Conservation (phyloP, 345 rosid species). For the Eucalyptus camaldulensis region DNA sequence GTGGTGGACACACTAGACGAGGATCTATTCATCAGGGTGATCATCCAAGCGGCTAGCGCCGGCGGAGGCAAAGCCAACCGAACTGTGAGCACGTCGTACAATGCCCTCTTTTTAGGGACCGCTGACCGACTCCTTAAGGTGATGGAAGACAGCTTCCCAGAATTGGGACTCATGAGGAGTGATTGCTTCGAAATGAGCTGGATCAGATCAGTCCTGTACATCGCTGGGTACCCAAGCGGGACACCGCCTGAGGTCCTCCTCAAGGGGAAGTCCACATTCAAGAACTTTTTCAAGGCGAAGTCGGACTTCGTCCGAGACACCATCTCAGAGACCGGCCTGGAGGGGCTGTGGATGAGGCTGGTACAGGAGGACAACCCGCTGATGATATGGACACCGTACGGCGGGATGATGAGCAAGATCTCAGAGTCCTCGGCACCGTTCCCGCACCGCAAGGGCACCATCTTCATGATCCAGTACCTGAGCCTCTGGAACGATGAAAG, state of each 20-base stretch:
- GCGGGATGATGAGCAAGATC: conserved; percentile 46
- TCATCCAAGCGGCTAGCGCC: conserved; percentile 8
- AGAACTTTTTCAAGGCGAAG: conserved; percentile 47
- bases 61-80: conserved; percentile 1
- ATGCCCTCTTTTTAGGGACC: conserved; percentile 30
- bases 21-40: conserved; percentile 40
- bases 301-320: conserved; percentile 38
- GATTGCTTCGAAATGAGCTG: conserved; percentile 50
- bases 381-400: conserved; percentile 60
- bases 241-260: conserved; percentile 32
- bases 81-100: conserved; percentile 11
- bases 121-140: conserved; percentile 14
- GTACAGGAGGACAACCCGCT: conserved; percentile 32
- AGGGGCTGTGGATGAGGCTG: conserved; percentile 37
- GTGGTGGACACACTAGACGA: conserved; percentile 39
- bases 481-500: conserved; percentile 20
- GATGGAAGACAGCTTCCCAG: conserved; percentile 35
- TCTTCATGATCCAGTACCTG: conserved; percentile 24
- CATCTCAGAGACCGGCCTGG: conserved; percentile 12
- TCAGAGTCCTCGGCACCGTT: conserved; percentile 18
- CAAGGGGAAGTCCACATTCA: conserved; percentile 33
- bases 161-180: conserved; percentile 23
- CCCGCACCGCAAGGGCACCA: conserved; percentile 27
- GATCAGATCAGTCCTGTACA: conserved; percentile 48
- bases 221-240: conserved; percentile 28